Conservation (phyloP, 257 asterid genomes). For the Solanum gracilifrons region DNA sequence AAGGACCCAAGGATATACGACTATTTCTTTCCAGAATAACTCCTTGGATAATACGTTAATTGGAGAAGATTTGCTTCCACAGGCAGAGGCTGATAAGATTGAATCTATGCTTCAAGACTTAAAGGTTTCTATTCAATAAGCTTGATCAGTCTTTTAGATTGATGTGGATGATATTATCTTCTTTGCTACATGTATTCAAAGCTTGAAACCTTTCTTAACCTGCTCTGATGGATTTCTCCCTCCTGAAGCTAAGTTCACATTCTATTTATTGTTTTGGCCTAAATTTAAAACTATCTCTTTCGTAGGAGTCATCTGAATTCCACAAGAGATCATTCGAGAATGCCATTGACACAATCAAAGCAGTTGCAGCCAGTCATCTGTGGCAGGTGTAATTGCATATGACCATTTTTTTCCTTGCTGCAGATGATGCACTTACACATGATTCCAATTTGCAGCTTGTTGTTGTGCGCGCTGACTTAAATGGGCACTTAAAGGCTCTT, state of each 20-base stretch:
- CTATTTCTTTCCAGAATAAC: constrained; percentile 37
- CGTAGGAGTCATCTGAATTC: constrained; percentile 88
- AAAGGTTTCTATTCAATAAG: constrained; percentile 24
- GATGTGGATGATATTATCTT: not conserved
- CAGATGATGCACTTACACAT: constrained; percentile 5
- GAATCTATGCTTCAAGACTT: constrained; percentile 83
- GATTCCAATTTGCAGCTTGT: constrained; percentile 64
- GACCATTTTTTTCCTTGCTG: constrained; percentile 4
- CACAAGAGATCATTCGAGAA: constrained; percentile 90
- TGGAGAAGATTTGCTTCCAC: constrained; percentile 87
- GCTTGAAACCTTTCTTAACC: not conserved
- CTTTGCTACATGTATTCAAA: not conserved
- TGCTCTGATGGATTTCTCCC: not conserved
- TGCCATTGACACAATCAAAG: constrained; percentile 64
- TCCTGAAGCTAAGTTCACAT: not conserved
- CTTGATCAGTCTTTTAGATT: not conserved
- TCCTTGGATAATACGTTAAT: constrained; percentile 25
- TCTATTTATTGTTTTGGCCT: not conserved
- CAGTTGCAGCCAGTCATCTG: constrained; percentile 97
- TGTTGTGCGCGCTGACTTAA: constrained; percentile 96
- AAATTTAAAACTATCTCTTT: not conserved
- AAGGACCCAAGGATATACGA: constrained; percentile 36
- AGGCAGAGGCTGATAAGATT: constrained; percentile 81
- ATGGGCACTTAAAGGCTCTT: constrained; percentile 96
- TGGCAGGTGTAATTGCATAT: constrained; percentile 69